These are phyloP conservation scores for Nemania sp. DNA, from an alignment of 2,329 filamentous ascomycete genomes.

Conservation along the genomic window DNA sequence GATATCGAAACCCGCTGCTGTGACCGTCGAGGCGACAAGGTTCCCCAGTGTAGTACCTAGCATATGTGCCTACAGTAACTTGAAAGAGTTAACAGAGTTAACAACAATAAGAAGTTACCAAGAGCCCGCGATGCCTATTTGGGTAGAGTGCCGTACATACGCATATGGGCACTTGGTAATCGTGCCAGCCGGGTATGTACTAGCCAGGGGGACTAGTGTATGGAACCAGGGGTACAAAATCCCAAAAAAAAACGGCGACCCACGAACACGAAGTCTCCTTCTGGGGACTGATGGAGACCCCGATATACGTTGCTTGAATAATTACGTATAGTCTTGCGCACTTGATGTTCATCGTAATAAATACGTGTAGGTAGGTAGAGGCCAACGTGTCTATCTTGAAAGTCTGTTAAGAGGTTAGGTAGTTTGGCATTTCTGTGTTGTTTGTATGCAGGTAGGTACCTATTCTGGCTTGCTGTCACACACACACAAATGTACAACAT, in stretches of 20 bases:
- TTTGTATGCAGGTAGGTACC: neutral
- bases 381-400: constrained; percentile 20
- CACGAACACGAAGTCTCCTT: constrained; percentile 33
- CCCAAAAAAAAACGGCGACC: constrained; percentile 25
- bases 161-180: constrained; percentile 11
- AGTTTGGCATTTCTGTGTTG: neutral
- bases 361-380: constrained; percentile 16
- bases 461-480: neutral
- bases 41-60: neutral
- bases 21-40: neutral
- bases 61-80: neutral
- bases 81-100: neutral
- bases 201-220: constrained; percentile 15
- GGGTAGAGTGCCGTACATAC: neutral
- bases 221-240: constrained; percentile 11
- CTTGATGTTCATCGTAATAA: constrained; percentile 31
- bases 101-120: constrained; percentile 9
- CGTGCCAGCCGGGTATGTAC: neutral
- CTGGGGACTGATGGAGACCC: constrained; percentile 2
- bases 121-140: neutral
- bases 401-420: no score
- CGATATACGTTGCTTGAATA: constrained; percentile 23
- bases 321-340: constrained; percentile 22
- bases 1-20: neutral
- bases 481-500: neutral